Evolutionary conservation across 1,284 basidiomycete species (phyloP).

Genomic region (Ustilago crameri): DNA sequence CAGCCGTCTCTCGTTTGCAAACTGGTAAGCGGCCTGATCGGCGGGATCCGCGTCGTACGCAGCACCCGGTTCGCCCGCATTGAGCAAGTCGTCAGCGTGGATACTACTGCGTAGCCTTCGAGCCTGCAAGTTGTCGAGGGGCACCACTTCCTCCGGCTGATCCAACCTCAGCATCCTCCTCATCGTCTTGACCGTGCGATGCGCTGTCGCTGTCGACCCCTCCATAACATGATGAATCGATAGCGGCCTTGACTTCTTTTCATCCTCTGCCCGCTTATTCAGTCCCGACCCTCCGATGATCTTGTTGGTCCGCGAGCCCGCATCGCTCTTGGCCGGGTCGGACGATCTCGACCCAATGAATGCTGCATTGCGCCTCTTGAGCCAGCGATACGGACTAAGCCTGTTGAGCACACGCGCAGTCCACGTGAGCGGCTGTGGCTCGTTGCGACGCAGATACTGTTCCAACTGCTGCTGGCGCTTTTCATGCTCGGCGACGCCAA

Average conservation of each 20-base stretch:
- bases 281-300: constrained; percentile 44
- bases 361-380: constrained; percentile 72
- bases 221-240: constrained; percentile 37
- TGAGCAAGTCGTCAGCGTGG: constrained; percentile 47
- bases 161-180: constrained; percentile 70
- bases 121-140: constrained; percentile 70
- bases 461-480: constrained; percentile 85
- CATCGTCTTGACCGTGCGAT: constrained; percentile 47
- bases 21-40: constrained; percentile 64
- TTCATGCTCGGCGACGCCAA: constrained; percentile 88
- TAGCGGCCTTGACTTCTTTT: constrained; percentile 24
- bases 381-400: constrained; percentile 88
- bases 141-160: constrained; percentile 74
- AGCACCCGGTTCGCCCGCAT: constrained; percentile 3
- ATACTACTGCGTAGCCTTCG: constrained; percentile 55
- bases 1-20: constrained; percentile 77
- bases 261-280: constrained; percentile 22
- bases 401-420: constrained; percentile 72
- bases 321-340: constrained; percentile 22
- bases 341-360: constrained; percentile 21
- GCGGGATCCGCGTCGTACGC: constrained; percentile 41
- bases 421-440: constrained; percentile 60
- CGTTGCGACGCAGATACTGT: constrained; percentile 70
- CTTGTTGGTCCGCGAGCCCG: constrained; percentile 31
- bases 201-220: constrained; percentile 28